A percentile compares a stretch with the other conserved stretches of the same genome.
These are phyloP conservation scores for Lathyrus aphaca DNA, from an alignment of 306 rosid species.

Conservation along the genomic window DNA sequence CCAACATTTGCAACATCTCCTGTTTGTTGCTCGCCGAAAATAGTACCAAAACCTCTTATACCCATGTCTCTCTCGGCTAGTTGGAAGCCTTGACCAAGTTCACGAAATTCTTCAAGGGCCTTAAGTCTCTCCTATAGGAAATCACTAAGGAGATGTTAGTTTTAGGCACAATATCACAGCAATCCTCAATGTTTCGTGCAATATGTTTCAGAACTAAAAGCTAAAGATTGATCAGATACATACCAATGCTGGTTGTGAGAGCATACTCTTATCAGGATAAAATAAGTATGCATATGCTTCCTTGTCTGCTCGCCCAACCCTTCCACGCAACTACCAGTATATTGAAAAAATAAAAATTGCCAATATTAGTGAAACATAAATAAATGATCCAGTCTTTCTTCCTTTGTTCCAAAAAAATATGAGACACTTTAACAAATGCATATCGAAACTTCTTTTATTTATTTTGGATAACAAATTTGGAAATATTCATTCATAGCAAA, in stretches of 20 bases:
- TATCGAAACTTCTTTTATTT: no score
- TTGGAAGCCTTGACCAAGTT: constrained; percentile 98
- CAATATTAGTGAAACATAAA: constrained; percentile 28
- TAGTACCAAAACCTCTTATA: constrained; percentile 94
- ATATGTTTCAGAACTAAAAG: constrained; percentile 27
- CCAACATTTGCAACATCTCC: constrained; percentile 98
- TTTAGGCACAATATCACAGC: no score
- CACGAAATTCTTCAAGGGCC: constrained; percentile 92
- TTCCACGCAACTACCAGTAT: constrained; percentile 82
- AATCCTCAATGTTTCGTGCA: no score
- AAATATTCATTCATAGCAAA: constrained; percentile 10
- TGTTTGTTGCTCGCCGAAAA: constrained; percentile 93
- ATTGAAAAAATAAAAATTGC: constrained; percentile 27
- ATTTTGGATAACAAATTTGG: background rate
- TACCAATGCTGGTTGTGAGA: constrained; percentile 69
- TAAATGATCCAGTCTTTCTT: constrained; percentile 7
- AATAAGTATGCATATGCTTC: constrained; percentile 92
- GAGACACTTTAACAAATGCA: no score
- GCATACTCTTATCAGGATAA: constrained; percentile 77
- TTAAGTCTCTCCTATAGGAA: constrained; percentile 81
- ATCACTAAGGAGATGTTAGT: constrained; percentile 41
- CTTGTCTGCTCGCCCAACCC: constrained; percentile 97
- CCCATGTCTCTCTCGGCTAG: constrained; percentile 99
- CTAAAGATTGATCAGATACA: constrained; percentile 39
- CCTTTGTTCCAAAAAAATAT: constrained; percentile 16